A percentile compares a stretch with the other conserved stretches of the same genome.
Evolutionary conservation across 2,329 filamentous ascomycete genomes (phyloP).

Genomic region (Triangularia verruculosa): DNA sequence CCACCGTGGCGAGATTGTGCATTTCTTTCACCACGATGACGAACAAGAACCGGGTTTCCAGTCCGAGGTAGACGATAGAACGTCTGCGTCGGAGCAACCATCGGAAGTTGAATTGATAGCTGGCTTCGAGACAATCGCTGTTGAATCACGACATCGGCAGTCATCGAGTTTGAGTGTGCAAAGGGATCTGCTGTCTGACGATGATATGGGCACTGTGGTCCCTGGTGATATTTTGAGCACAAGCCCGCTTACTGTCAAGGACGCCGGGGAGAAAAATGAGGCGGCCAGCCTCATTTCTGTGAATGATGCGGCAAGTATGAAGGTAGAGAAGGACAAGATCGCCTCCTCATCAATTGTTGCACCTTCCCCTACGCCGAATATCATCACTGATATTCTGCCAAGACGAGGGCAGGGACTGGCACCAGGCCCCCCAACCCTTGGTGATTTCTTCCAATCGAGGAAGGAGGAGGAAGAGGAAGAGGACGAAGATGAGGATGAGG

Average conservation of each 20-base stretch:
- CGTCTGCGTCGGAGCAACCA: not conserved
- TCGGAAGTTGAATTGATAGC: not conserved
- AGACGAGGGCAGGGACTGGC: not conserved
- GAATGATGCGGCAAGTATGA: not conserved
- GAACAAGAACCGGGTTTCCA: slow-evolving; percentile 6
- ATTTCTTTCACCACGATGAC: slow-evolving; percentile 29
- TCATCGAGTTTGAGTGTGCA: not conserved
- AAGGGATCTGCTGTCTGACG: not conserved
- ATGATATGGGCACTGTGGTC: not conserved
- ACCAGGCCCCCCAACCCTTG: not conserved
- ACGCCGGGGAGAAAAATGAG: not conserved
- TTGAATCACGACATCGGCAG: not conserved
- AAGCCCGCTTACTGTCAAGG: not conserved
- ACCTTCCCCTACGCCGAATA: not conserved
- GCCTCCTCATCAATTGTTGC: not conserved
- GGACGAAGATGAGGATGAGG: not conserved
- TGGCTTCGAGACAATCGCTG: not conserved
- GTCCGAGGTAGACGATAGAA: not conserved
- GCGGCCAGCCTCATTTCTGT: too few species aligned
- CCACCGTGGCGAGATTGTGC: slow-evolving; percentile 34
- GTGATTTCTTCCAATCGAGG: not conserved
- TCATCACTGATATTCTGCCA: not conserved
- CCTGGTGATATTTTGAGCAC: not conserved
- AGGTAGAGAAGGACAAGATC: not conserved
- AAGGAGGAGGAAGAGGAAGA: not conserved